phyloP scores from a whole-genome alignment of 306 rosid species.

The Lathyrus oleraceus region DNA sequence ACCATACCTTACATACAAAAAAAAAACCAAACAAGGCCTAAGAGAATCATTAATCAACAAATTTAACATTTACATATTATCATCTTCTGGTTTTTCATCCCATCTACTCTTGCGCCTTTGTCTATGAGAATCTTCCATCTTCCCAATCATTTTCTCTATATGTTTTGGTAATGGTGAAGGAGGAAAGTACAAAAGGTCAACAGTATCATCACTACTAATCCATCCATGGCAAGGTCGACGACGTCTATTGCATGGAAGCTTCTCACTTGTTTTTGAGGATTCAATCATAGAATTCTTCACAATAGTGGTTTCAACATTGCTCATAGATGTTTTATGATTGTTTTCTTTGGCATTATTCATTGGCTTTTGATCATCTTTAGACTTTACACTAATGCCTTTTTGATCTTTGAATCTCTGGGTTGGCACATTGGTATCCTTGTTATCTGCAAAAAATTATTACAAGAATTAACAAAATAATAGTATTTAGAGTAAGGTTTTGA shows the following conservation, averaged over 20 bases:
- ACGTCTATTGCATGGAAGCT: constrained; percentile 15
- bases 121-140: background rate
- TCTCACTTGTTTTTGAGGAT: constrained; percentile 18
- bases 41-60: background rate
- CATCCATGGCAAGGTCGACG: constrained; percentile 58
- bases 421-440: background rate
- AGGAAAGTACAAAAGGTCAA: constrained; percentile 32
- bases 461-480: background rate
- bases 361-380: constrained; percentile 1
- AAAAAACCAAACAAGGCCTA: background rate
- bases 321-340: background rate
- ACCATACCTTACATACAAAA: background rate
- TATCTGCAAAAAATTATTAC: constrained; percentile 32
- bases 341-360: constrained; percentile 8
- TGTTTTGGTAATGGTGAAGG: constrained; percentile 38
- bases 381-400: background rate
- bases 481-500: background rate
- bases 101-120: constrained; percentile 52
- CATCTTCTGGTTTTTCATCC: constrained; percentile 52
- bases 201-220: constrained; percentile 37
- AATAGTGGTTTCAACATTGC: background rate
- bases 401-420: constrained; percentile 12
- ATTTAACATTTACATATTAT: constrained; percentile 9
- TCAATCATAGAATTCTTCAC: constrained; percentile 1
- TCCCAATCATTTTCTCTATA: constrained; percentile 29